Evolutionary conservation across 2,329 filamentous ascomycete species (phyloP), one percentile per base, ranked within the genome.

Genomic region (Calonectria fujianensis): DNA sequence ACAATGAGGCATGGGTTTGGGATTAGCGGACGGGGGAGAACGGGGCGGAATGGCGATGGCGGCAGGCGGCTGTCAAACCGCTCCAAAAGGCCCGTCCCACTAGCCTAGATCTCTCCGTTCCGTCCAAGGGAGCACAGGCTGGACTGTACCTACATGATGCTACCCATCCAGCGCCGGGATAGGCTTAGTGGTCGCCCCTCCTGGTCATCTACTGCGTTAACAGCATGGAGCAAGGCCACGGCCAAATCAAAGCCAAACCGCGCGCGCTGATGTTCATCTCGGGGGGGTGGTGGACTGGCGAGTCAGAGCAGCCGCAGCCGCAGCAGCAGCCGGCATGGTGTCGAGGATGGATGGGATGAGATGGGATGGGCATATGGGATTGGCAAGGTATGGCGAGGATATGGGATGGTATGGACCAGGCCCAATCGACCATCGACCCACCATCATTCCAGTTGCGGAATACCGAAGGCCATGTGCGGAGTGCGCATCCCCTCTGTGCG

Each of bases 51-150:
- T 80, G 70, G 65, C 73, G 73, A 79, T 79, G 72, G 78, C 78
- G 79, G 79, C 79, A 78, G 77, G 78, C 79, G 79, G 79, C 79
- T 79, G 79, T 80, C 77, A 81, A 81, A 80, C 75, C 78, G 75
- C 79, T 81, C 76, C 74, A 77, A 77, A 78, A 81, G 79, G 79
- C 67, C 79, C 79, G 79, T 79, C 78, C 79, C 79, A 81, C 79
- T 81, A 81, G 78, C 37, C 77, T 75, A 75, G 76, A 80, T 81
- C 76, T 76, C 69, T 76, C 75, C 66, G 73, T 75, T 59, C 69
- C 77, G 67, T 69, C 72, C 75, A 79, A 74, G 72, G 70, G 73
- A 78, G 76, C 77, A 66, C 72, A 70, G 70, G 72, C 63, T 77
- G 69, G 72, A 45, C 59, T 64, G 59, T 64, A 64, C 59, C 59